A percentile compares a stretch with the other conserved stretches of the same genome.
Evolutionary conservation across 2,329 filamentous ascomycete genomes (phyloP).

Genomic region (Zymoseptoria brevis): DNA sequence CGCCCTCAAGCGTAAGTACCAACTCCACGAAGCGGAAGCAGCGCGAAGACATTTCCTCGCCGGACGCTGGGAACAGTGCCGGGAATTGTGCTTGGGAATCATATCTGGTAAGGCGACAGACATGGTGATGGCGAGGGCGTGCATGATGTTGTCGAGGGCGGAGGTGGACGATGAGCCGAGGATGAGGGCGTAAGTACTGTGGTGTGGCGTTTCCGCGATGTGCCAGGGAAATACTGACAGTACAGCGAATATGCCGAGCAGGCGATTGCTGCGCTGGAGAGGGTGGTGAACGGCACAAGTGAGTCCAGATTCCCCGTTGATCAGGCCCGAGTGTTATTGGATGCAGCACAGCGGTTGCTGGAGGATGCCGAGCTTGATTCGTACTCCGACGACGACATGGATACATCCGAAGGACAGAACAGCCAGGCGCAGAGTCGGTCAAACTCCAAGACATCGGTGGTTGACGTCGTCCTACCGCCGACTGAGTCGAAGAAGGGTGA

Average conservation of each 20-base stretch:
- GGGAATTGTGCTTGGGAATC: not conserved
- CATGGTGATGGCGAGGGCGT: not conserved
- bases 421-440: not conserved
- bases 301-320: not conserved
- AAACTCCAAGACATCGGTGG: not conserved
- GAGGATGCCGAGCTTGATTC: not conserved
- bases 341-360: not conserved
- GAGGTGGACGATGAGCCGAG: conserved; percentile 3
- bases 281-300: not conserved
- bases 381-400: not conserved
- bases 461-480: not conserved
- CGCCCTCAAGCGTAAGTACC: not conserved
- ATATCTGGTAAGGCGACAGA: not conserved
- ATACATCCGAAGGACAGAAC: not conserved
- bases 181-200: conserved; percentile 1
- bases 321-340: not conserved
- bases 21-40: not conserved
- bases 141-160: not conserved
- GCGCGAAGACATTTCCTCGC: not conserved
- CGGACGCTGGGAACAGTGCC: not conserved
- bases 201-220: not conserved
- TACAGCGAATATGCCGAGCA: not conserved
- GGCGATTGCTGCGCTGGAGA: not conserved
- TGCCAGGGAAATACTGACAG: not conserved
- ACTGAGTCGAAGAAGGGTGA: not conserved